phyloP scores from a whole-genome alignment of 257 asterid species.

The Echium plantagineum region DNA sequence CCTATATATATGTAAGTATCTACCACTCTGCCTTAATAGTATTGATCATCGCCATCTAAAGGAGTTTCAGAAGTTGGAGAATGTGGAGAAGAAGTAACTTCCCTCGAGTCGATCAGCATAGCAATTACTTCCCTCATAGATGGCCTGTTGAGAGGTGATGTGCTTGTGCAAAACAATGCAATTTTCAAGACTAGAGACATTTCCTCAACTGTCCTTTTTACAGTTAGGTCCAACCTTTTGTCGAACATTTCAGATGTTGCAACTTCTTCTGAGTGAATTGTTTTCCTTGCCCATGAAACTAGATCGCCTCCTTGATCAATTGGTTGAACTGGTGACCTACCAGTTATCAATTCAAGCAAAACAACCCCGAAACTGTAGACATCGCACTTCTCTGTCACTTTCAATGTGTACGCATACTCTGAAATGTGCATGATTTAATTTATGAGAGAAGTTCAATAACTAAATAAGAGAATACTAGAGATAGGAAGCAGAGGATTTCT shows the following conservation, averaged over 20 bases:
- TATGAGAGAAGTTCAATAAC: too few relatives aligned
- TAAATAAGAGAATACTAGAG: neutral
- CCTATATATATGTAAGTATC: neutral
- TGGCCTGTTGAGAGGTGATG: slow-evolving; percentile 73
- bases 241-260: slow-evolving; percentile 40
- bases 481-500: neutral
- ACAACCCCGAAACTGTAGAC: slow-evolving; percentile 84
- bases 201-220: slow-evolving; percentile 43
- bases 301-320: slow-evolving; percentile 81
- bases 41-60: slow-evolving; percentile 33
- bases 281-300: slow-evolving; percentile 57
- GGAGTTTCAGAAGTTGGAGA: slow-evolving; percentile 75
- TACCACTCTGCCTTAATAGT: slow-evolving; percentile 34
- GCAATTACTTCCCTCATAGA: slow-evolving; percentile 72
- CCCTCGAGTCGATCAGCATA: slow-evolving; percentile 62
- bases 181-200: slow-evolving; percentile 73
- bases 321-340: slow-evolving; percentile 77
- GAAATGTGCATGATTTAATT: slow-evolving; percentile 9
- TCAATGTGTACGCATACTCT: slow-evolving; percentile 93
- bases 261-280: slow-evolving; percentile 30
- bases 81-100: slow-evolving; percentile 25
- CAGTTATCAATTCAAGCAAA: slow-evolving; percentile 60
- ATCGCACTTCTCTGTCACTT: slow-evolving; percentile 87
- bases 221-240: slow-evolving; percentile 45
- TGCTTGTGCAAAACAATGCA: slow-evolving; percentile 70